Conservation (phyloP, 352 stramenopile species). For the Phytophthora meadii region DNA sequence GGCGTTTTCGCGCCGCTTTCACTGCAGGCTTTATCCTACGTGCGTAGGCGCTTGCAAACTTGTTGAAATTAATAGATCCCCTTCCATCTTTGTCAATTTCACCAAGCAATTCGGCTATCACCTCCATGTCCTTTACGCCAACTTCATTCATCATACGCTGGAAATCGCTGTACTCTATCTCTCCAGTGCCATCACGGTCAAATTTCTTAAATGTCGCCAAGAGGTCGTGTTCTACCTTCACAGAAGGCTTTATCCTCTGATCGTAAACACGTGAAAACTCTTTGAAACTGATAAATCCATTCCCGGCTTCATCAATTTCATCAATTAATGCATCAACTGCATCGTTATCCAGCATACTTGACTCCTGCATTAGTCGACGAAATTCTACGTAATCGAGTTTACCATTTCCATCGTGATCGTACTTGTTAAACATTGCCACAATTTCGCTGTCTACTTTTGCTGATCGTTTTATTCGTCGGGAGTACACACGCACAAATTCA, state of each 20-base stretch:
- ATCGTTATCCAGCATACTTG: conserved; percentile 49
- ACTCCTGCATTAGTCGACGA: conserved; percentile 58
- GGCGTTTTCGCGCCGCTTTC: conserved; percentile 17
- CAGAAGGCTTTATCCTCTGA: conserved; percentile 16
- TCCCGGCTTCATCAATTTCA: conserved; percentile 50
- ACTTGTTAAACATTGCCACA: conserved; percentile 42
- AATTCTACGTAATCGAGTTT: conserved; percentile 67
- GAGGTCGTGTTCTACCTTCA: conserved; percentile 33
- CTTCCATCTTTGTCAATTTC: conserved; percentile 46
- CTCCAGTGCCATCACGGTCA: conserved; percentile 48
- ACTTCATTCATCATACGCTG: conserved; percentile 60
- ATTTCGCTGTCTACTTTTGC: conserved; percentile 37
- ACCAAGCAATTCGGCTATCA: conserved; percentile 48
- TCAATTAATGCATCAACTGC: conserved; percentile 54
- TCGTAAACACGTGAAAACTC: conserved; percentile 54
- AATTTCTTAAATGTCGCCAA: conserved; percentile 44
- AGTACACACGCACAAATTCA: conserved; percentile 54
- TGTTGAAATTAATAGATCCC: conserved; percentile 47
- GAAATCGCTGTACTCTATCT: conserved; percentile 62
- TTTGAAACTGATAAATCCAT: conserved; percentile 47
- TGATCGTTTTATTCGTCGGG: conserved; percentile 13
- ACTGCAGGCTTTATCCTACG: conserved; percentile 23
- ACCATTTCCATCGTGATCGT: conserved; percentile 51
- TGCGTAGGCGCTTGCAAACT: conserved; percentile 53
- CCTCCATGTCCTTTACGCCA: conserved; percentile 42